These are phyloP conservation scores for Tetracladium maxilliforme DNA, from an alignment of 2,329 filamentous ascomycete genomes.

Conservation along the genomic window DNA sequence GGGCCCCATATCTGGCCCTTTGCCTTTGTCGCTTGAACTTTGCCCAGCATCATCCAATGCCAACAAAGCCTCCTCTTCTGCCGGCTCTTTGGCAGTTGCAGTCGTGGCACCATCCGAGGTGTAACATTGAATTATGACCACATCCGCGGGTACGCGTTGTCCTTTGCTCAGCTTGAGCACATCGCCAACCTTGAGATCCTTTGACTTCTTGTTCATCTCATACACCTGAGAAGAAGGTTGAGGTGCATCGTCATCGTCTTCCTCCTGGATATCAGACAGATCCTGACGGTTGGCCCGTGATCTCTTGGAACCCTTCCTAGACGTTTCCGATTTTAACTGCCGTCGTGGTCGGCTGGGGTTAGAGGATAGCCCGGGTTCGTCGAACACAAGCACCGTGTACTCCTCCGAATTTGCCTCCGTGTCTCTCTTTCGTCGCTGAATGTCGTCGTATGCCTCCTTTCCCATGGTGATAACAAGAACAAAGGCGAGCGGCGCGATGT, in stretches of 20 bases:
- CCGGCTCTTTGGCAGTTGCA: constrained; percentile 14
- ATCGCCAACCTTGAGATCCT: constrained; percentile 85
- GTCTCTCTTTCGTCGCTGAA: constrained; percentile 72
- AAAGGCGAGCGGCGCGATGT: constrained; percentile 82
- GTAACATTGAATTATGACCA: constrained; percentile 79
- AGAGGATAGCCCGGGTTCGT: constrained; percentile 30
- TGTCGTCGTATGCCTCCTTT: constrained; percentile 92
- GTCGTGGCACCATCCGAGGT: too few species aligned
- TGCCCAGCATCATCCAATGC: too few species aligned
- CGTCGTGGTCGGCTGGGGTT: constrained; percentile 9
- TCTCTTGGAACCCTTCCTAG: constrained; percentile 23
- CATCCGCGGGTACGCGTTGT: constrained; percentile 85
- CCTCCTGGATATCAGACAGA: constrained; percentile 56
- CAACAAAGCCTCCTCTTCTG: constrained; percentile 22
- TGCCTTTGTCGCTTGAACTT: too few species aligned
- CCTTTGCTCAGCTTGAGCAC: constrained; percentile 88
- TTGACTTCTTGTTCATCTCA: constrained; percentile 68
- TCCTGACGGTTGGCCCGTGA: constrained; percentile 21
- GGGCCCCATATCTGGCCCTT: too few species aligned
- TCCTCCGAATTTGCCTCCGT: constrained; percentile 88
- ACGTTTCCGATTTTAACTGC: constrained; percentile 1
- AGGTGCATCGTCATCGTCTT: constrained; percentile 40
- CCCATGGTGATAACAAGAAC: constrained; percentile 85
- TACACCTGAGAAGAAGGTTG: constrained; percentile 34
- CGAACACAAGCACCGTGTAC: constrained; percentile 65